Base-by-base conservation (phyloP, 176 grass and related monocot genomes). In the Triticum urartu region DNA sequence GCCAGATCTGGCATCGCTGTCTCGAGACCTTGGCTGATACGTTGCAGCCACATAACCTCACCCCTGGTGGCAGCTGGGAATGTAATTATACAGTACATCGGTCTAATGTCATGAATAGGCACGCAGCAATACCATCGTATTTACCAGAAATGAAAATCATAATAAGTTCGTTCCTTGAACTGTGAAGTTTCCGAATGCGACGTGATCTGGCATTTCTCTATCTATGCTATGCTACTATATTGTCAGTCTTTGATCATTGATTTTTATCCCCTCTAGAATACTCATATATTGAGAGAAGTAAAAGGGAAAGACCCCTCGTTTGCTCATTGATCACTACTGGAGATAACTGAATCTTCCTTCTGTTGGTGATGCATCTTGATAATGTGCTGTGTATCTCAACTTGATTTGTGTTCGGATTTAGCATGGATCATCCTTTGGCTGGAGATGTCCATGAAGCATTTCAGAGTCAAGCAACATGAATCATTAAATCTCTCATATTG, bases 1-100 rank as follows among this genome's bases (percentile, higher is more conserved):
- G 45, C 14, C 45, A 75, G 85, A 61, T 79, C 10, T 79, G 43
- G 68, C 80, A 38, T 40, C 11, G 17, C 32, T 65, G 22, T 66
- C 61, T 69, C 35, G 6, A 62, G 69, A 75, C 69, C 56, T 64
- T 34, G 85, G 60, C 34, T 84, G 68, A 60, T 36, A 68, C 73
- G 67, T 15, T 80, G 89, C 20, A 39, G 74, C 33, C 24, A 79
- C 20, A 34, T 54, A 5, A 39, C 34, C 64, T 45, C 36, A 66
- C 24, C 7, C 4, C 36, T 73, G 14, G 68, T 14, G 20, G 28
- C 26, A 68, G 40, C 32, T 76, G 59, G 20, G 15, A 75, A 74
- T 80, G 25, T 38, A 83, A 45, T 38, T 84, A 84, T 63, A 69
- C 65, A 26, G 43, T 62, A 79, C 64, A 33, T 45, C 11, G 6